Evolutionary conservation across 805 yeast genomes (phyloP).

Genomic region (Ogataea ganodermae): DNA sequence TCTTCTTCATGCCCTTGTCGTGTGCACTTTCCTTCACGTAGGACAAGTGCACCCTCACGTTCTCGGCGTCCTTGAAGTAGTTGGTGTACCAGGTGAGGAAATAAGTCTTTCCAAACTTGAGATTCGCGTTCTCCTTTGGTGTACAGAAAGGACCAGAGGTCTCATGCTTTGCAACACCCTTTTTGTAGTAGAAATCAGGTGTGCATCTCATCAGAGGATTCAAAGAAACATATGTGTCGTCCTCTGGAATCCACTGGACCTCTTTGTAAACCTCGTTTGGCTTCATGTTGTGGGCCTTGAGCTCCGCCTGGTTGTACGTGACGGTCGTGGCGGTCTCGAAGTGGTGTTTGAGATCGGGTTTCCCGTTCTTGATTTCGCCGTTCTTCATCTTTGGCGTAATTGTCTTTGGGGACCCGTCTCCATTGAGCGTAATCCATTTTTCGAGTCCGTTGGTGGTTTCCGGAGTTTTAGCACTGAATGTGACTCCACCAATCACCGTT

Average conservation of each 20-base stretch:
- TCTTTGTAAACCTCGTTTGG: conserved; percentile 61
- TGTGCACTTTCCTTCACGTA: conserved; percentile 56
- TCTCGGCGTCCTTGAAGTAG: conserved; percentile 59
- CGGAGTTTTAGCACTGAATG: conserved; percentile 70
- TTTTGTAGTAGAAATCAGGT: conserved; percentile 68
- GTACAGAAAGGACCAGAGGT: conserved; percentile 82
- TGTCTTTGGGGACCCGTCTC: conserved; percentile 79
- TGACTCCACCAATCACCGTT: conserved; percentile 62
- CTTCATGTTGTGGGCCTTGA: conserved; percentile 73
- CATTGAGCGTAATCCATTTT: conserved; percentile 80
- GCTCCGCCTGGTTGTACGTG: conserved; percentile 56
- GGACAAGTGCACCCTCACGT: conserved; percentile 68
- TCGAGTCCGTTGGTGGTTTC: conserved; percentile 62
- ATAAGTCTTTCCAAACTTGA: conserved; percentile 63
- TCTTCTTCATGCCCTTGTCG: conserved; percentile 57
- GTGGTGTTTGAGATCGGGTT: conserved; percentile 75
- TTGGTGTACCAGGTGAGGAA: conserved; percentile 82
- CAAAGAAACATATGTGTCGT: conserved; percentile 66
- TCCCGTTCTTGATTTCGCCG: conserved; percentile 64
- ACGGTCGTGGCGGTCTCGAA: conserved; percentile 70
- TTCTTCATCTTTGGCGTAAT: conserved; percentile 73
- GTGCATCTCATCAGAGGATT: conserved; percentile 85
- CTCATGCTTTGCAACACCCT: conserved; percentile 57
- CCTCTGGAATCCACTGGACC: conserved; percentile 61
- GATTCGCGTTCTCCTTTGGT: conserved; percentile 62